Evolutionary conservation across 106 monocot genomes (phyloP), one percentile per base, ranked within the genome.

Genomic region (Allium cepa): DNA sequence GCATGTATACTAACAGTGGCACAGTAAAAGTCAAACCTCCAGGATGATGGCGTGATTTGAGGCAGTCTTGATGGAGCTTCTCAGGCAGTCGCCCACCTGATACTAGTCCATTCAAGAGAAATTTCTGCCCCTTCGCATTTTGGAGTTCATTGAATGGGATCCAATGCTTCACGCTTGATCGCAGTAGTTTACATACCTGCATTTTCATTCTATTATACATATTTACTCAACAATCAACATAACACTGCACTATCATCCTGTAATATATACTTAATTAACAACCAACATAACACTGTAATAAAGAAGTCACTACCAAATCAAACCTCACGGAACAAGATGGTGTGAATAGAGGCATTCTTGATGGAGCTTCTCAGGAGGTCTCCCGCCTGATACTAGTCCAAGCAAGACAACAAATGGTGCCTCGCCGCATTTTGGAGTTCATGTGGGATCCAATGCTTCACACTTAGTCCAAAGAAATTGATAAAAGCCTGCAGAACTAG

Each of bases 361-460:
- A 88, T 72, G 88, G 90, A 88, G 85, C 94, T 94, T 94, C 94
- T 69, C 94, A 94, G 94, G 87, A 75, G 85, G 94, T 94, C 84
- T 57, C 81, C 94, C 87, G 78, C 66, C 90, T 90, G 88, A 90
- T 67, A 90, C 90, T 90, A 88, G 67, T 94, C 94, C 94, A 87
- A 70, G 79, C 94, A 94, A 94, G 86, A 76, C 69, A 67, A 36
- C 14, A 22, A 11, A 63, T 17, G 27, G 27, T n/a, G 77, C 84
- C 94, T 81, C 72, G 45, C 80, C 71, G 89, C 96, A 97, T 97
- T 92, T 97, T 92, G 96, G 96, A 97, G 92, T 86, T 92, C 87
- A 68, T 72, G 87, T 89, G 96, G 92, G 96, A 97, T 97, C 96
- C 96, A 97, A 89, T 97, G 96, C 96, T 87, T 87, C 96, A 97